Evolutionary conservation across 225 moss, liverwort and hornwort species (phyloP), one percentile per base, ranked within the genome.

Genomic region (Ulota crispa): DNA sequence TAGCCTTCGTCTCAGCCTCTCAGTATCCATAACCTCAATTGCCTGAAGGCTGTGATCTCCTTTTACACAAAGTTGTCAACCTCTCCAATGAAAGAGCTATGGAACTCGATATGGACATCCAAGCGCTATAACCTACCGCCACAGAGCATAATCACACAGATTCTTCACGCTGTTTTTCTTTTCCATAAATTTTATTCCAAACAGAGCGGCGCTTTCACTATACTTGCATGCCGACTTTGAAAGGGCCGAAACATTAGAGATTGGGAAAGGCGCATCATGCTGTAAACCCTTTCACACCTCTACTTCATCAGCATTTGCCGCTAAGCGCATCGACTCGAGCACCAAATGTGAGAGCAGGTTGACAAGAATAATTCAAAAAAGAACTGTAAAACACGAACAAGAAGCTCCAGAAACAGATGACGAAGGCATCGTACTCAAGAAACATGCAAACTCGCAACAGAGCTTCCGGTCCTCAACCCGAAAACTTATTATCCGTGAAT

Each of bases 261-360:
- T 86, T 16, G 70, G 70, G 56, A 86, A 79, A 75, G 75, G 57
- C 19, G 64, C 70, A 82, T 30, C 30, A 34, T 68, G 26, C 16
- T 78, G 32, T 20, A 74, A 79, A 86, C 37, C 86, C 79, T 63
- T 76, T 76, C 70, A 57, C 50, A 83, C 70, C 75, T 75, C 79
- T 70, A 63, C 30, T 41, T 43, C 37, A 70, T 19, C 19, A 55
- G 13, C 37, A 39, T 61, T 61, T 26, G 6, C 64, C 31, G 19
- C 59, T 72, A 47, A 71, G 53, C 30, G 6, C 37, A 72, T 59
- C 18, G n/a, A 53, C 47, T n/a, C 45, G 21, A 42, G 39, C 37
- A 63, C 47, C 13, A 73, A 37, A 28, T 19, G 59, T 47, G 50
- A 71, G 36, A 45, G 30, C n/a, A 60, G 47, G 15, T 21, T 28